Evolutionary conservation across 148 eudicot species (phyloP), one percentile per base, ranked within the genome.

Genomic region (Nepenthes mirabilis): DNA sequence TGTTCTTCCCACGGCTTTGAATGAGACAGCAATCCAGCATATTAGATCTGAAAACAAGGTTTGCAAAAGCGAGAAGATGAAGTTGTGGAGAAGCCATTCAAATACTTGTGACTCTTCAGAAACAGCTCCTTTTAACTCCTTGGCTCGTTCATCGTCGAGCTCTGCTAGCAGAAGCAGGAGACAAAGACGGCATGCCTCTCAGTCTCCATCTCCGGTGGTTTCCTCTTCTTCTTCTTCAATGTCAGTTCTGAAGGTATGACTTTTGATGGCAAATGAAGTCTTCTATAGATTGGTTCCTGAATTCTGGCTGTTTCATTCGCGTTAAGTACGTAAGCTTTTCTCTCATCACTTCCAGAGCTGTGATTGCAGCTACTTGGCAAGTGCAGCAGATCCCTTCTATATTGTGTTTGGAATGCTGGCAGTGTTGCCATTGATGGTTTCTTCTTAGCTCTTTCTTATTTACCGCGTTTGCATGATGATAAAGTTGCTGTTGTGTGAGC

Each of bases 1-100:
- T 60, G 96, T 88, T 57, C 95, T 90, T 50, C 97, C 97, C 4
- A 84, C 83, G 34, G 86, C 84, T 34, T 74, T 90, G 82, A 80
- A 84, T 50, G 88, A 90, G 67, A 72, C 84, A 2, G 86, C 86
- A 69, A 86, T 89, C 35, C 71, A 77, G 48, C 88, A 80, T 23
- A 64, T 90, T 13, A 80, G 71, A 70, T 43, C 75, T 36, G 88
- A 80, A 63, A 77, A 68, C 53, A 72, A 57, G 67, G 56, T 35
- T 40, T 59, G 57, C 47, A 75, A 71, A 7, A 55, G 2, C 2
- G 84, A 86, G 34, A 84, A 82, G 72, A 84, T 81, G 61, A 86
- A 82, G 77, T 71, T 80, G 23, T 23, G 23, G 52, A 84, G 84
- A 75, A 84, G 83, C 70, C 84, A 70, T 45, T 83, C 90, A 12